Conservation (phyloP, 495 filamentous ascomycete genomes). For the Delitschia confertaspora region DNA sequence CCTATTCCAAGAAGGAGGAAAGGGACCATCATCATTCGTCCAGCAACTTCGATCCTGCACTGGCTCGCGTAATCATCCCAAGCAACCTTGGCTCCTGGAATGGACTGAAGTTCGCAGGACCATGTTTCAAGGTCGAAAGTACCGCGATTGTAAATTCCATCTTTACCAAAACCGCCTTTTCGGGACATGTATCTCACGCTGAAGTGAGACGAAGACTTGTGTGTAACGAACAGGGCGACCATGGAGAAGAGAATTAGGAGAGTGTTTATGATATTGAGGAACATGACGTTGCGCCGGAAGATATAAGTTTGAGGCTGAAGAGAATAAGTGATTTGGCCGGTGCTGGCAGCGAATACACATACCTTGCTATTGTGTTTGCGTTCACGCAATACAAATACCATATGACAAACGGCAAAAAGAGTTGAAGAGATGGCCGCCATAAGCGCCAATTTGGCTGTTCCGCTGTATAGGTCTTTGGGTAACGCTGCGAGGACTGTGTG, state of each 20-base stretch:
- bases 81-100: conserved; percentile 7
- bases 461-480: conserved; percentile 7
- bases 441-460: conserved; percentile 14
- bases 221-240: conserved; percentile 19
- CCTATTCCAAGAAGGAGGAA: conserved; percentile 7
- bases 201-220: conserved; percentile 19
- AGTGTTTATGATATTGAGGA: conserved; percentile 18
- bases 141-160: conserved; percentile 19
- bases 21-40: conserved; percentile 18
- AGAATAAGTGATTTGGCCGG: no score
- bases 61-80: conserved; percentile 8
- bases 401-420: conserved; percentile 6
- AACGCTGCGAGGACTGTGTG: conserved; percentile 14
- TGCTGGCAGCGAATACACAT: not conserved
- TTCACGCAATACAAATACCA: conserved; percentile 8
- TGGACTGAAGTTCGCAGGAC: conserved; percentile 18
- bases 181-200: conserved; percentile 4
- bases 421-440: conserved; percentile 5
- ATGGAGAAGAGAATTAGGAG: conserved; percentile 20
- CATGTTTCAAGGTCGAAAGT: conserved; percentile 27
- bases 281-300: conserved; percentile 26
- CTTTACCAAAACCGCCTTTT: not conserved
- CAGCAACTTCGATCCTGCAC: conserved; percentile 18
- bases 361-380: conserved; percentile 14
- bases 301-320: conserved; percentile 16